Conservation (phyloP, 345 rosid genomes). For the Bruguiera sexangula region DNA sequence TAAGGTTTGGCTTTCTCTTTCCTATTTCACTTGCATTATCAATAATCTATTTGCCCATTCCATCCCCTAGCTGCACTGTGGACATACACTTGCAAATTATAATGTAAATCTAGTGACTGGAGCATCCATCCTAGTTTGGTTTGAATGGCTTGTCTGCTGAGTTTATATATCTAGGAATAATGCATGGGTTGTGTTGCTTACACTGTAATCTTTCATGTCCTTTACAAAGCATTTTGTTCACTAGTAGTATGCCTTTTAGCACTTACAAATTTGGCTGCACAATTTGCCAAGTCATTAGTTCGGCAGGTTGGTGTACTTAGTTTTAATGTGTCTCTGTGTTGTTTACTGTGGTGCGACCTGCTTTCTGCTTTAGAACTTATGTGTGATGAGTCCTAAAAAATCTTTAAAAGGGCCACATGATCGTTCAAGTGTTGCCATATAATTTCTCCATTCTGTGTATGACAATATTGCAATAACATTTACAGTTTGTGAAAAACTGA, state of each 20-base stretch:
- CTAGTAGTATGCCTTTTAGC: no score
- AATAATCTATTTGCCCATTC: neutral
- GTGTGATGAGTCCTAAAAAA: neutral
- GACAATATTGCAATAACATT: neutral
- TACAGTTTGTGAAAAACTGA: neutral
- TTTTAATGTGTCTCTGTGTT: neutral
- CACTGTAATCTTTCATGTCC: no score
- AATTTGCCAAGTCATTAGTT: neutral
- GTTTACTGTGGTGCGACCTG: neutral
- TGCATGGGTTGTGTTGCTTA: no score
- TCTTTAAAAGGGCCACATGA: no score
- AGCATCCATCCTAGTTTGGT: no score
- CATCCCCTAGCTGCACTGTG: neutral
- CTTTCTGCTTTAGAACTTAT: neutral
- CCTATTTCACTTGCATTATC: constrained; percentile 2
- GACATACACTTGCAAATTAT: neutral
- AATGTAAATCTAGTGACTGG: neutral
- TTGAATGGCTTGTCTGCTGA: no score
- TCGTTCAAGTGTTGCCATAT: no score
- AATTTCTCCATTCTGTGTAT: no score
- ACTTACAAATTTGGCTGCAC: no score
- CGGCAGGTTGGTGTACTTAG: neutral
- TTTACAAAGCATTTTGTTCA: no score
- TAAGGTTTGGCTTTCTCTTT: constrained; percentile 52
- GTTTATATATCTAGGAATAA: no score